Percentiles rank a stretch among this genome's conserved stretches.
These are phyloP conservation scores for Crithidia brevicula DNA, from an alignment of 208 protist species.

Conservation along the genomic window DNA sequence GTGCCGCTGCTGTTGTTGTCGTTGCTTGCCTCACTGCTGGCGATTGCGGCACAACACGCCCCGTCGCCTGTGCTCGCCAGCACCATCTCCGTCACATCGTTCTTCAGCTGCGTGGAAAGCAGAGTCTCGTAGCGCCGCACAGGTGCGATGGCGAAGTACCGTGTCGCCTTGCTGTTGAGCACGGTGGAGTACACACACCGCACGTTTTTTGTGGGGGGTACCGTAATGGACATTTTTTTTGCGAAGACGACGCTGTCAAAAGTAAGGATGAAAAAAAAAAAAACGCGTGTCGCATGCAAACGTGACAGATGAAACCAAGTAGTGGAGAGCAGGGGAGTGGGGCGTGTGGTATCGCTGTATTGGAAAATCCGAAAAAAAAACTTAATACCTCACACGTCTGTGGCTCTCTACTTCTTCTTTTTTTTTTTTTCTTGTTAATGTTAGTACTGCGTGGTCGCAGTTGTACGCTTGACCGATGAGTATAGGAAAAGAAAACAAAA, in stretches of 20 bases:
- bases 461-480: too few relatives aligned
- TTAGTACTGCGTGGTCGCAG: too few relatives aligned
- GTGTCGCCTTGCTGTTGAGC: conserved; percentile 12
- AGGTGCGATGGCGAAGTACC: conserved; percentile 33
- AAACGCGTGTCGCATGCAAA: too few relatives aligned
- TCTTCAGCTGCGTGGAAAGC: not conserved
- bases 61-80: not conserved
- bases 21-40: not conserved
- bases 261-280: conserved; percentile 11
- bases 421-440: too few relatives aligned
- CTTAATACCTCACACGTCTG: too few relatives aligned
- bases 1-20: not conserved
- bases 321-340: too few relatives aligned
- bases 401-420: too few relatives aligned
- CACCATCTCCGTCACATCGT: conserved; percentile 19
- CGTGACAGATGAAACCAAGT: too few relatives aligned
- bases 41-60: not conserved
- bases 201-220: not conserved
- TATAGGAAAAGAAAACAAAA: conserved; percentile 14
- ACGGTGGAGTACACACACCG: conserved; percentile 27
- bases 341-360: too few relatives aligned
- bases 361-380: too few relatives aligned
- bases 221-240: not conserved
- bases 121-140: not conserved
- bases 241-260: not conserved